Evolutionary conservation across 805 yeast species (phyloP), one percentile per base, ranked within the genome.

Genomic region (Sungouiozyma intestinalis): DNA sequence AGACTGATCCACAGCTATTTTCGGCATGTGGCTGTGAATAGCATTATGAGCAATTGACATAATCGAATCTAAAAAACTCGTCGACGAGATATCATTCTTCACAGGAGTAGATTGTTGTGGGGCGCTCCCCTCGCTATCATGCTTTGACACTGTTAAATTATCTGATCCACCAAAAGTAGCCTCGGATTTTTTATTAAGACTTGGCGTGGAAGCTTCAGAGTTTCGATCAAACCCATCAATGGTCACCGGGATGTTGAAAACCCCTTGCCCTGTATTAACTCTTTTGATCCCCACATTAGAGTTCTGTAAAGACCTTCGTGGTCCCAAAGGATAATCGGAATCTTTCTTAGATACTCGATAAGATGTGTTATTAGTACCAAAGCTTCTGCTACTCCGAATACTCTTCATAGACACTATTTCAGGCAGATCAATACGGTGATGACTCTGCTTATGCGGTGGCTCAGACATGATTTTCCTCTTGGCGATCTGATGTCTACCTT

Each of bases 41-140:
- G 74, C 76, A 41, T 61, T 68, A 45, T 70, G 75, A 4, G 77
- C 77, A 11, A 71, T 72, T 15, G 67, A 62, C 35, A 73, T 45
- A 16, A 74, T 51, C 1, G 76, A 55, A 1, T 73, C 67, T 1
- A 74, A 49, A 13, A 74, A 47, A 2, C 77, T 74, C 38, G 48
- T 44, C 2, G 49, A 41, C 11, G 49, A 36, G 20, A 33, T 33
- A 20, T 42, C 41, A 6, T 16, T 37, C n/a, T 20, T 35, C 32
- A 19, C 39, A 13, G 39, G 39, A 15, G 39, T 14, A 8, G 21
- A 16, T 16, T n/a, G 3, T 20, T 11, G 14, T 17, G 38, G 14
- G 2, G 38, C 15, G 17, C n/a, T 17, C 11, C 17, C 8, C 14
- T 14, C 14, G 6, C 8, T 11, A 13, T 16, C 32, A n/a, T 36